Conservation (phyloP, 192 early-diverging fungal genomes). For the Thoreauomyces humboldtii region DNA sequence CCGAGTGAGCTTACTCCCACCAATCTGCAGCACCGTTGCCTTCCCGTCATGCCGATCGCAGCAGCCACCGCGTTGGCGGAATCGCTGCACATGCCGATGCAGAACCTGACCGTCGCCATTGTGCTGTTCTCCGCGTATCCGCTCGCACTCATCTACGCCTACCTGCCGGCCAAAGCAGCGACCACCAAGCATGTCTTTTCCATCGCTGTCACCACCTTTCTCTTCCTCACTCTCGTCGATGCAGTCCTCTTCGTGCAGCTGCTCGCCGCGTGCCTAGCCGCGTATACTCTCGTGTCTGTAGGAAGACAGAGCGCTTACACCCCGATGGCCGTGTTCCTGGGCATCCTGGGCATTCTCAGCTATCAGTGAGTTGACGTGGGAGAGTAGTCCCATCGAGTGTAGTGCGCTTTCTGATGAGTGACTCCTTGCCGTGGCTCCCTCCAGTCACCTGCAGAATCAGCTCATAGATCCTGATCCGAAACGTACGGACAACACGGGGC, state of each 20-base stretch:
- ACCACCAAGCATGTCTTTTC: slow-evolving; percentile 24
- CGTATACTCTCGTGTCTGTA: slow-evolving; percentile 1
- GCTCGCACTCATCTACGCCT: slow-evolving; percentile 5
- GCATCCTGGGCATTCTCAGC: slow-evolving; percentile 11
- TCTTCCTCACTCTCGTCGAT: slow-evolving; percentile 11
- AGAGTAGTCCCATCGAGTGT: too few relatives aligned
- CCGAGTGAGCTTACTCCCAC: too few relatives aligned
- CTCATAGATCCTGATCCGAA: background rate
- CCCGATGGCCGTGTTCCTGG: slow-evolving; percentile 5
- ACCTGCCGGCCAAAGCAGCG: background rate
- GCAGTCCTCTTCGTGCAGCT: slow-evolving; percentile 5
- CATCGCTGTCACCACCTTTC: slow-evolving; percentile 2
- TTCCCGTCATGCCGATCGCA: background rate
- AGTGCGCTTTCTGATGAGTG: background rate
- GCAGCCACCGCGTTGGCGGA: background rate
- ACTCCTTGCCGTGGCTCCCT: background rate
- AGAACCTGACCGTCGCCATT: slow-evolving; percentile 8
- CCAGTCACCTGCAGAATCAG: slow-evolving; percentile 20
- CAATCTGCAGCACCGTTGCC: too few relatives aligned
- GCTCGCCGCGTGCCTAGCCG: background rate
- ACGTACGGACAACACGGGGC: slow-evolving; percentile 70
- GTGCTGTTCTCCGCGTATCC: slow-evolving; percentile 20
- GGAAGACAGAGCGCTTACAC: background rate
- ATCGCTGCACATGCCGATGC: slow-evolving; percentile 6
- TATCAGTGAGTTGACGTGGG: background rate